Percentiles rank a stretch among this genome's conserved stretches.
Evolutionary conservation across 768 basidiomycete genomes (phyloP).

Genomic region (Psilocybe subaeruginosa): DNA sequence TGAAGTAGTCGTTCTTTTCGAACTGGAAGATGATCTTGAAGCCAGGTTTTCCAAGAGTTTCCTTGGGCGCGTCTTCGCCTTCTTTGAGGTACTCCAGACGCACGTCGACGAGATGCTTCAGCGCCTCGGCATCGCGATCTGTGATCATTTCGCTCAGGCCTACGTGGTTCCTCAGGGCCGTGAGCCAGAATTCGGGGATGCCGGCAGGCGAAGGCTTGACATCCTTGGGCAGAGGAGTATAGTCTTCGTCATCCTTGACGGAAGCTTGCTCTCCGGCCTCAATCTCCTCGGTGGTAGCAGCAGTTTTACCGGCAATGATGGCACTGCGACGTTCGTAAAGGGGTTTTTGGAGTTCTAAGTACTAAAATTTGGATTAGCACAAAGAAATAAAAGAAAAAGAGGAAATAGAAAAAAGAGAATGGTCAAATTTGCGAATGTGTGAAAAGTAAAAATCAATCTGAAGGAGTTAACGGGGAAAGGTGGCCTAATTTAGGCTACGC

Average conservation of each 20-base stretch:
- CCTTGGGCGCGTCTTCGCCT: constrained; percentile 39
- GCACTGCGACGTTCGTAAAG: constrained; percentile 84
- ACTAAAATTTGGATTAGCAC: constrained; percentile 41
- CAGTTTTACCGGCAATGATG: constrained; percentile 78
- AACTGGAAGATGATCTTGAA: constrained; percentile 92
- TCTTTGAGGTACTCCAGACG: constrained; percentile 73
- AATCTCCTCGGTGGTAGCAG: constrained; percentile 82
- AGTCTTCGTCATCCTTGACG: constrained; percentile 75
- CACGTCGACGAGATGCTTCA: constrained; percentile 83
- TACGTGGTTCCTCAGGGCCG: constrained; percentile 90
- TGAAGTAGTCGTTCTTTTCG: constrained; percentile 83
- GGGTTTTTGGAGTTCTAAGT: constrained; percentile 77
- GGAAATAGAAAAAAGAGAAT: background rate
- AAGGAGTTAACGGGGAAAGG: background rate
- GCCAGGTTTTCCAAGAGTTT: constrained; percentile 74
- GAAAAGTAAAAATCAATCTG: background rate
- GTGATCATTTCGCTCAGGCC: constrained; percentile 89
- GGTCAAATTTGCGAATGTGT: background rate
- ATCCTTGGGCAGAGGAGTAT: constrained; percentile 62
- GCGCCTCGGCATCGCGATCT: constrained; percentile 86
- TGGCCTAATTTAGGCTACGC: background rate
- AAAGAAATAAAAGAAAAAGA: background rate
- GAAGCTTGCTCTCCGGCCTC: constrained; percentile 75
- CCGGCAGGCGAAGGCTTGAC: constrained; percentile 43
- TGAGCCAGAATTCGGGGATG: constrained; percentile 98